Conservation (phyloP, 805 yeast species). For the Metschnikowia noctiluminum region DNA sequence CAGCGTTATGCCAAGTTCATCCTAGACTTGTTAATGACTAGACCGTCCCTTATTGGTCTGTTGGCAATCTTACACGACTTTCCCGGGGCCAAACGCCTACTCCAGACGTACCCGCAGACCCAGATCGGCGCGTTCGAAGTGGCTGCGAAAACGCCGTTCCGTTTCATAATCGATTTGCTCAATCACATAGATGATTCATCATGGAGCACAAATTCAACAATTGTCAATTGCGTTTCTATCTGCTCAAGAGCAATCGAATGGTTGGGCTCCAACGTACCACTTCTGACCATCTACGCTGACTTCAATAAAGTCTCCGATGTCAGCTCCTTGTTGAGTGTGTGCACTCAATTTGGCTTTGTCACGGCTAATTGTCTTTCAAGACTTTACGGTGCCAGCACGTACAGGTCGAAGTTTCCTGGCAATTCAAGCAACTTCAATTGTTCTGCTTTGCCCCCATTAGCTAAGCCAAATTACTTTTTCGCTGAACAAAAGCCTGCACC, state of each 20-base stretch:
- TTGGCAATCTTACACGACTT: conserved; percentile 4
- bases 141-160: conserved; percentile 12
- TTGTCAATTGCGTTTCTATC: conserved; percentile 10
- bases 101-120: conserved; percentile 7
- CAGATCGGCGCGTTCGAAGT: conserved; percentile 12
- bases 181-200: conserved; percentile 9
- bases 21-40: conserved; percentile 6
- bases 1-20: conserved; percentile 9
- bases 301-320: conserved; percentile 12
- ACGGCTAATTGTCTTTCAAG: conserved; percentile 2
- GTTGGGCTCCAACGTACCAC: background rate
- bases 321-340: conserved; percentile 8
- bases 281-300: conserved; percentile 6
- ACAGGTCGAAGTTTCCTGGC: background rate
- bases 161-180: conserved; percentile 13
- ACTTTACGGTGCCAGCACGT: conserved; percentile 2
- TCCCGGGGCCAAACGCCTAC: conserved; percentile 12
- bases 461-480: conserved; percentile 24
- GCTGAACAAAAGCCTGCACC: conserved; percentile 8
- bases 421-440: background rate
- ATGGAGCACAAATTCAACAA: conserved; percentile 1
- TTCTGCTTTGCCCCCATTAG: conserved; percentile 26
- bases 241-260: conserved; percentile 7
- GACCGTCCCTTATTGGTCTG: conserved; percentile 8
- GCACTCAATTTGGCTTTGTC: conserved; percentile 14